Base-by-base conservation (phyloP, 148 eudicot species). In the Chenopodium berlandieri region DNA sequence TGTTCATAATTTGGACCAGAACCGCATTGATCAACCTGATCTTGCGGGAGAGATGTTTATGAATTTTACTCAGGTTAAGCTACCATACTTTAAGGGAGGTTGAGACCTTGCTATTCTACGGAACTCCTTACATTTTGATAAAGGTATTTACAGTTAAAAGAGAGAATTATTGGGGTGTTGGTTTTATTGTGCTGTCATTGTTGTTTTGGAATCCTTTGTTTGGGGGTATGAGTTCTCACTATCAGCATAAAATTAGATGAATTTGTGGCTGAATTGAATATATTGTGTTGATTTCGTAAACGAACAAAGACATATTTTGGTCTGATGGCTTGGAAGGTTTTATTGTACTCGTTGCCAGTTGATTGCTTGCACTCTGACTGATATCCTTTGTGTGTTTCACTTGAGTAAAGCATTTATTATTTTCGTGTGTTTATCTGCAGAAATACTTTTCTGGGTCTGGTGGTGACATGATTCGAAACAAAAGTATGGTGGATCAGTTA, bases 401-500 rank as follows among this genome's bases (percentile, higher is more conserved):
- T 63, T 44, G 8, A 47, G 66, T 73, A 22, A 62, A 72, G 56
- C 5, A 14, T 20, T 5, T 30, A 50, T 17, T 6, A n/a, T 16
- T 23, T 63, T 23, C 9, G 44, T 58, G 5, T 60, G 2, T 69
- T 40, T 62, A 63, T 71, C 60, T 62, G 85, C 87, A 96, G 99
- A 84, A 91, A 72, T 80, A 84, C 85, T 86, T 86, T 85, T 81
- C 83, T 47, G 94, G 91, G 77, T 78, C 84, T 40, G 94, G 91
- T 79, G 84, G 88, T 80, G 79, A 84, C 69, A 81, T 88, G 66
- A 84, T 75, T 67, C 90, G 65, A 80, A 94, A 87, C 86, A 90
- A 88, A 82, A 89, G 58, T 46, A 87, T 96, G 95, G 93, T 92
- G 81, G 90, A 86, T 34, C 83, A 90, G 47, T 82, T 96, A 84